Percentiles rank a stretch among this genome's conserved stretches.
phyloP scores from a whole-genome alignment of 345 rosid species.

The Euphorbia peplus region DNA sequence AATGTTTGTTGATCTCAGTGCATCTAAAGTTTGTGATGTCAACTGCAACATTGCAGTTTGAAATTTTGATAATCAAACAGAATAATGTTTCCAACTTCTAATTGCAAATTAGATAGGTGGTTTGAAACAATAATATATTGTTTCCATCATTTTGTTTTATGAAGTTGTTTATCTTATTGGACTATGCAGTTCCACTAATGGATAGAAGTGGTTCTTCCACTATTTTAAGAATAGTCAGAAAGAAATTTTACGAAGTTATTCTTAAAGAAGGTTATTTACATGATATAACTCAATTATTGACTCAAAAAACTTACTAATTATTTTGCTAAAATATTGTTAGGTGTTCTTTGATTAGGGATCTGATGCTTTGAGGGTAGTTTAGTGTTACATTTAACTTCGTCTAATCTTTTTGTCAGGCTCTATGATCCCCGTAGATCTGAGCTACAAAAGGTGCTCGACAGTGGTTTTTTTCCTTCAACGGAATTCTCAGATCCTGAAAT shows the following conservation, averaged over 20 bases:
- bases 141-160: background rate
- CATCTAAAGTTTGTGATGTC: background rate
- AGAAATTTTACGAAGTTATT: background rate
- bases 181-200: background rate
- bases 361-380: background rate
- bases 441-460: constrained; percentile 58
- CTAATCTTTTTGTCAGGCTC: constrained; percentile 58
- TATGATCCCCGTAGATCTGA: constrained; percentile 86
- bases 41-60: background rate
- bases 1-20: background rate
- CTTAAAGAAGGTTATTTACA: background rate
- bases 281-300: background rate
- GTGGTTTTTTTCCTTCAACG: constrained; percentile 75
- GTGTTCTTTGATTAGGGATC: background rate
- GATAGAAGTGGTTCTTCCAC: background rate
- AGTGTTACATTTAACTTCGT: constrained; percentile 11
- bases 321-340: background rate
- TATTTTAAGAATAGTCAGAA: background rate
- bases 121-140: background rate
- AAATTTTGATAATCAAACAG: background rate
- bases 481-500: constrained; percentile 65
- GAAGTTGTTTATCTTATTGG: background rate
- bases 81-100: background rate
- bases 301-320: background rate
- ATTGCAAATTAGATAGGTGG: background rate